These are phyloP conservation scores for Aureobasidium sp. DNA, from an alignment of 2,329 filamentous ascomycete species.

Conservation along the genomic window DNA sequence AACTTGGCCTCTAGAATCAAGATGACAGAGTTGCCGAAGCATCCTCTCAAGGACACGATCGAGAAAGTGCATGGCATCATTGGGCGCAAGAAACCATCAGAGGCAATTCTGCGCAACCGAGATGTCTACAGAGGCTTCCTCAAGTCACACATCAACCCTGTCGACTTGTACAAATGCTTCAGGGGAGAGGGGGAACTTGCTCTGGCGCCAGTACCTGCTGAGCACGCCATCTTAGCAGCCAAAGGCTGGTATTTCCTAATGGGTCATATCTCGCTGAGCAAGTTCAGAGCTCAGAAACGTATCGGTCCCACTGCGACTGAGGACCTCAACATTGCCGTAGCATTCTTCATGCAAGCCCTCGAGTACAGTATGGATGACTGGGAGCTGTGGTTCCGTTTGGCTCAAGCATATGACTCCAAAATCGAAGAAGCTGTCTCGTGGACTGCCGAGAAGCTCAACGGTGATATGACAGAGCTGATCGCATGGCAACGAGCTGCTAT, in stretches of 20 bases:
- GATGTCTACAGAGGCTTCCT: conserved; percentile 75
- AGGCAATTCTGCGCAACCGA: conserved; percentile 79
- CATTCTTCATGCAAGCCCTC: conserved; percentile 72
- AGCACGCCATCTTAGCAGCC: conserved; percentile 62
- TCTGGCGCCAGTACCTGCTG: conserved; percentile 53
- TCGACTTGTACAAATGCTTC: conserved; percentile 72
- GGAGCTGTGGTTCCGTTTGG: conserved; percentile 86
- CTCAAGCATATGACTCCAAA: conserved; percentile 81
- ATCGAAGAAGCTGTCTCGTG: conserved; percentile 81
- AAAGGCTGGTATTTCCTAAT: conserved; percentile 90
- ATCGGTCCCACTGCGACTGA: conserved; percentile 68
- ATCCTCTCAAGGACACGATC: conserved; percentile 80
- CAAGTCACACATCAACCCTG: conserved; percentile 74
- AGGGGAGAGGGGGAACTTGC: conserved; percentile 71
- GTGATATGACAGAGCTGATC: conserved; percentile 65
- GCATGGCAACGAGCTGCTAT: conserved; percentile 73
- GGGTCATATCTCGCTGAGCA: conserved; percentile 80
- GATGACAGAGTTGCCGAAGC: conserved; percentile 86
- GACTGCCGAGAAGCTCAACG: conserved; percentile 88
- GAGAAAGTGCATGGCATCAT: conserved; percentile 89
- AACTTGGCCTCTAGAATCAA: conserved; percentile 73
- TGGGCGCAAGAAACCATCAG: conserved; percentile 65
- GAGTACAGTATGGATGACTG: conserved; percentile 76
- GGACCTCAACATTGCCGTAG: conserved; percentile 73
- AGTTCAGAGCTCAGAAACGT: conserved; percentile 73